These are phyloP conservation scores for Asterophora lycoperdoides DNA, from an alignment of 768 basidiomycete genomes.

Conservation along the genomic window DNA sequence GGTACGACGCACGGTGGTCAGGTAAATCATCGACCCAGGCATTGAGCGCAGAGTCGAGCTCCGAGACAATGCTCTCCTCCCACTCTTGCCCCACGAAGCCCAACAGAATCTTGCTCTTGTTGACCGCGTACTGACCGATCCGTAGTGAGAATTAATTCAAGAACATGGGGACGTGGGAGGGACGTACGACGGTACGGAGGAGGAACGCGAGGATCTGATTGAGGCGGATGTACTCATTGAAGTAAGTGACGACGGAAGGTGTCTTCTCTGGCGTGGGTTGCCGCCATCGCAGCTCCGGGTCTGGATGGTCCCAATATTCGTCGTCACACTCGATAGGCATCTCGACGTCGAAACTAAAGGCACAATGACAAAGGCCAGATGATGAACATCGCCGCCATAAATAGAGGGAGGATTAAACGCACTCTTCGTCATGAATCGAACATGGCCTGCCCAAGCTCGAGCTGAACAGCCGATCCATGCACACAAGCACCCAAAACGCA, in stretches of 20 bases:
- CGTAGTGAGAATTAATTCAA: background rate
- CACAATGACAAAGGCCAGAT: background rate
- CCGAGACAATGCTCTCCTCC: conserved; percentile 66
- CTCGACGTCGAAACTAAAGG: conserved; percentile 66
- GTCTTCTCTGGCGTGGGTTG: conserved; percentile 53
- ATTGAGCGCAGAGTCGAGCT: conserved; percentile 67
- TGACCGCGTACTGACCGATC: conserved; percentile 67
- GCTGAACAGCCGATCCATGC: conserved; percentile 48
- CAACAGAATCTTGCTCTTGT: conserved; percentile 61
- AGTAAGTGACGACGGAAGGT: conserved; percentile 52
- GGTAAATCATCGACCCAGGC: conserved; percentile 65
- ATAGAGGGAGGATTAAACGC: conserved; percentile 23
- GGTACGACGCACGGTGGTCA: conserved; percentile 42
- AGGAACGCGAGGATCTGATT: conserved; percentile 63
- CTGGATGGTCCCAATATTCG: conserved; percentile 67
- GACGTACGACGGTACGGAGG: conserved; percentile 57
- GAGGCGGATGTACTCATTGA: conserved; percentile 54
- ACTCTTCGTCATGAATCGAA: conserved; percentile 80
- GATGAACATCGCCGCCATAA: background rate
- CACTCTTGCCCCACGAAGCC: conserved; percentile 58
- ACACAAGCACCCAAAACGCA: conserved; percentile 58
- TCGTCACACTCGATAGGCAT: conserved; percentile 63
- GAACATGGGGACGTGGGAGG: background rate
- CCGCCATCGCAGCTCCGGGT: conserved; percentile 56
- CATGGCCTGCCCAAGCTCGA: conserved; percentile 65